phyloP scores from a whole-genome alignment of 768 basidiomycete genomes.

The Lactarius vividus region DNA sequence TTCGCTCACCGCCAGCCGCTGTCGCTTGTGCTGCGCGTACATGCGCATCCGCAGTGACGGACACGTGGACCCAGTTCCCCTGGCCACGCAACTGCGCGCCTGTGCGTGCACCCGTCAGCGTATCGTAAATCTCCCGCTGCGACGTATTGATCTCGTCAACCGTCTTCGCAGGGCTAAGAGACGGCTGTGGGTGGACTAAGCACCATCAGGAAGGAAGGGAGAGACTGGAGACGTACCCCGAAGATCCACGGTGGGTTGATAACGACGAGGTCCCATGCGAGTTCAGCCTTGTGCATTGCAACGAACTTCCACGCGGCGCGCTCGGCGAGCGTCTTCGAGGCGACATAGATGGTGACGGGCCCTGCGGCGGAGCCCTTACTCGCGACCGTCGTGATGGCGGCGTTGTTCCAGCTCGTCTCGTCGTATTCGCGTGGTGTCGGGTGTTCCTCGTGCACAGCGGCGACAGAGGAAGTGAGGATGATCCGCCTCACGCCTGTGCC shows the following conservation, averaged over 20 bases:
- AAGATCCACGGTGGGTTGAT: slow-evolving; percentile 49
- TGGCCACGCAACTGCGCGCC: slow-evolving; percentile 1
- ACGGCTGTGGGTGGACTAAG: slow-evolving; percentile 28
- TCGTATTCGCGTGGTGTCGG: slow-evolving; percentile 26
- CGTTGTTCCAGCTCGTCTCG: slow-evolving; percentile 51
- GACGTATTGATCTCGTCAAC: slow-evolving; percentile 22
- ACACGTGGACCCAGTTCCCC: slow-evolving; percentile 11
- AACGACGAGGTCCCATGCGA: slow-evolving; percentile 51
- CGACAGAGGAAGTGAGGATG: slow-evolving; percentile 59
- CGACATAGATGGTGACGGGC: slow-evolving; percentile 47
- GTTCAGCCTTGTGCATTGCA: slow-evolving; percentile 41
- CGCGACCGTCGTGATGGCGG: slow-evolving; percentile 43
- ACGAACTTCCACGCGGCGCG: slow-evolving; percentile 53
- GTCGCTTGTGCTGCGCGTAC: slow-evolving; percentile 3
- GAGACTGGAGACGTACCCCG: slow-evolving; percentile 1
- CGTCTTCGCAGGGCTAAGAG: slow-evolving; percentile 29
- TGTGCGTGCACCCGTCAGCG: slow-evolving; percentile 6
- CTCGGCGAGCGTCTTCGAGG: slow-evolving; percentile 60
- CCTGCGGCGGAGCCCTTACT: slow-evolving; percentile 48
- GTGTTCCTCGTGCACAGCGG: slow-evolving; percentile 40
- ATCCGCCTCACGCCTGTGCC: slow-evolving; percentile 58
- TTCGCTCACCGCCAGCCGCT: slow-evolving; percentile 19
- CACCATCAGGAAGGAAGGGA: neutral
- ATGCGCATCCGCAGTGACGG: slow-evolving; percentile 14
- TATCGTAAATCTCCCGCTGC: slow-evolving; percentile 19